Base-by-base conservation (phyloP, 2,329 filamentous ascomycete species). In the Rutstroemia sp. region DNA sequence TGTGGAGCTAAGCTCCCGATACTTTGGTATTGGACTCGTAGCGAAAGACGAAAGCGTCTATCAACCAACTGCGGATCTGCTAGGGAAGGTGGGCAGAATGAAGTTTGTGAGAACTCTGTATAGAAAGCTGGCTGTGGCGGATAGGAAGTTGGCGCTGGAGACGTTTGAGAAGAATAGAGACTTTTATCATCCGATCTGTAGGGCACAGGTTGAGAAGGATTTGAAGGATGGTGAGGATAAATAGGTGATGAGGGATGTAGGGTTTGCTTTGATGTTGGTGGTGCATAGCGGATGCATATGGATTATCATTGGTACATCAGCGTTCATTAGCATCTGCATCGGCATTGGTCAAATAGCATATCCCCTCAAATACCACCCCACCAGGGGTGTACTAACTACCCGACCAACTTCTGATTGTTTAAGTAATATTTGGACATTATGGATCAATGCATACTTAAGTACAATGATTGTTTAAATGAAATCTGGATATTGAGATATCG, bases 111-210 rank as follows among this genome's bases (percentile, higher is more conserved):
- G 92, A 48, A 90, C 92, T 21, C 73, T 97, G 67, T 96, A 87
- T 74, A 80, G 87, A 59, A 80, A 82, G 50, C 74, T 99, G 63
- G 86, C 87, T 67, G 83, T 84, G 70, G 82, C 88, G 40, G 86
- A 96, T 73, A 77, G 82, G 48, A 75, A 83, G 25, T 72, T 95
- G 66, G 92, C 94, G 0, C 72, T 92, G 53, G 76, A 83, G 69
- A 95, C 92, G 0, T 96, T 96, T 73, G 81, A 88, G 73, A 87
- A 87, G 79, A 87, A 96, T 70, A 88, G 81, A 72, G 86, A 91
- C 60, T 97, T 97, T 69, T 99, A 97, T 70, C 92, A 97, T 69
- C 94, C 94, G 2, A 96, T 97, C 65, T 96, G 92, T 70, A 82
- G 83, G 59, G 82, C 78, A 7, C 88, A 95, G 83, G 84, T 95